Evolutionary conservation across 257 asterid genomes (phyloP), one percentile per base, ranked within the genome.

Genomic region (Misopates orontium): DNA sequence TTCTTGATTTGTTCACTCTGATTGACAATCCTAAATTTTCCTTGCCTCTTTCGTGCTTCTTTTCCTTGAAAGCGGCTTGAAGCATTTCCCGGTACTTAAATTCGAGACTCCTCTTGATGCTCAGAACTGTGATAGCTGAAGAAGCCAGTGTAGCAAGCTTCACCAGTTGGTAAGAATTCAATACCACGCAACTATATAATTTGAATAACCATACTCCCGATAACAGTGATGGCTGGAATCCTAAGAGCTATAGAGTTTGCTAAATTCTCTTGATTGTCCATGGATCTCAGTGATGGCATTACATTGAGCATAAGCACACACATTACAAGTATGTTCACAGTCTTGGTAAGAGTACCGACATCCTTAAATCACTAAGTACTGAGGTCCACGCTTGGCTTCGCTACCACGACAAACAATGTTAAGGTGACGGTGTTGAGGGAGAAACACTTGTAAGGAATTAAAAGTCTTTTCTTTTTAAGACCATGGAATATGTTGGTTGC

Each of bases 251-350:
- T 17, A 11, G 76, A 63, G n/a, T 82, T 82, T 69, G 70, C 60
- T 0, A 78, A 10, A 3, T 69, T 62, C 9, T 69, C 81, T 19
- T 23, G 68, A 56, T 73, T 58, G 8, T 9, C 10, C 84, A 78
- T 78, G 67, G 80, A 54, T 1, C 82, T 84, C 10, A 81, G 23
- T 10, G 86, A 78, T 0, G 86, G 49, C 68, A 73, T 18, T 53
- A 81, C 60, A 51, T 78, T 81, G n/a, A 76, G 79, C 82, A 76
- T 82, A 71, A 77, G 75, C 3, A 73, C 60, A 0, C 80, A 73
- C 78, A 78, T n/a, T n/a, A n/a, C n/a, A n/a, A n/a, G n/a, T n/a
- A n/a, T n/a, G n/a, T n/a, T n/a, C n/a, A n/a, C n/a, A n/a, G n/a
- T n/a, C n/a, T n/a, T n/a, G n/a, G n/a, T n/a, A n/a, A n/a, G n/a